Percentiles rank a stretch among this genome's conserved stretches.
phyloP scores from a whole-genome alignment of 345 rosid species.

The Pistacia vera region DNA sequence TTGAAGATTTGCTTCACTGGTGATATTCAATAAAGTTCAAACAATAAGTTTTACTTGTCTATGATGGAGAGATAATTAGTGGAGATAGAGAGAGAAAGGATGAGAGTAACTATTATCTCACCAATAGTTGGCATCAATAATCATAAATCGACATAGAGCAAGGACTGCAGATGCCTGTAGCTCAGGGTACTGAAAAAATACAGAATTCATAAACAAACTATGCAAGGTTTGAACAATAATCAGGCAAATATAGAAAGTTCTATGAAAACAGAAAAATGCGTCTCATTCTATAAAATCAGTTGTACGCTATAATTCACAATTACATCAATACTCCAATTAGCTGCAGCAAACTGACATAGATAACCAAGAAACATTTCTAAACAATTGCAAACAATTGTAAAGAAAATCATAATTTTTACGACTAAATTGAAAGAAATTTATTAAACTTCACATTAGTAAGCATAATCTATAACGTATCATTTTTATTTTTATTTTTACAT shows the following conservation, averaged over 20 bases:
- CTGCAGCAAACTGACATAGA: not conserved
- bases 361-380: not conserved
- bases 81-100: conserved; percentile 16
- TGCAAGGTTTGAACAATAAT: not conserved
- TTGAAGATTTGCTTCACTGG: conserved; percentile 91
- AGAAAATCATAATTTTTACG: not conserved
- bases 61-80: not conserved
- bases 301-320: too few species aligned
- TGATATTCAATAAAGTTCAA: conserved; percentile 34
- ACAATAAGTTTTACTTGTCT: conserved; percentile 12
- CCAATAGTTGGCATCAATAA: conserved; percentile 91
- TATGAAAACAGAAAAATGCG: not conserved
- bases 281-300: not conserved
- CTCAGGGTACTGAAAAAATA: conserved; percentile 63
- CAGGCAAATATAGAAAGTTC: not conserved
- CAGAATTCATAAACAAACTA: not conserved
- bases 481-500: not conserved
- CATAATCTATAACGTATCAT: not conserved
- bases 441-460: not conserved
- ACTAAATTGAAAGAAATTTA: not conserved
- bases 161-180: conserved; percentile 98
- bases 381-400: not conserved
- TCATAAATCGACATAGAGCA: conserved; percentile 90
- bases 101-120: conserved; percentile 25
- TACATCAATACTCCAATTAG: not conserved